phyloP scores from a whole-genome alignment of 108 stramenopile species.

The Bacterosira constricta region DNA sequence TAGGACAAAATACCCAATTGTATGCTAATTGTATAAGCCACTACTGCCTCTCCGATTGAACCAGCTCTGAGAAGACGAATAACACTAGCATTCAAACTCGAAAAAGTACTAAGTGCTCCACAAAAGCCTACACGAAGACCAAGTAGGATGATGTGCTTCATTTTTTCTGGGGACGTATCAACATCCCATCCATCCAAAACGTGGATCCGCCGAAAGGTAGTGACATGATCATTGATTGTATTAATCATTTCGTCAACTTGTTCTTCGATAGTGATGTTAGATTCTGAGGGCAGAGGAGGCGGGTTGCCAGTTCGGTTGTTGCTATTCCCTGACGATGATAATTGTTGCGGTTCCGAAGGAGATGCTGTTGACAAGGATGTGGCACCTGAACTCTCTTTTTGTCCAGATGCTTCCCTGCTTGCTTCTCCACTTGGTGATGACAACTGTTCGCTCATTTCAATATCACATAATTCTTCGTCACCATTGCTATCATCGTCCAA shows the following conservation, averaged over 20 bases:
- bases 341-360: neutral
- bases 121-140: constrained; percentile 84
- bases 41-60: constrained; percentile 67
- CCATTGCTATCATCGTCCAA: too few relatives aligned
- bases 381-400: neutral
- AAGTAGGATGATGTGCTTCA: constrained; percentile 79
- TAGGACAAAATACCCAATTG: constrained; percentile 80
- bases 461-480: too few relatives aligned
- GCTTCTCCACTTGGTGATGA: constrained; percentile 9
- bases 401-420: constrained; percentile 9
- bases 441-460: neutral
- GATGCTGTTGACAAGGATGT: neutral
- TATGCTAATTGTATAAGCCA: constrained; percentile 71
- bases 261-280: constrained; percentile 1
- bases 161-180: constrained; percentile 77
- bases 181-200: constrained; percentile 82
- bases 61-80: constrained; percentile 62
- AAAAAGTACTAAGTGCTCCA: constrained; percentile 76
- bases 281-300: neutral
- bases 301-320: neutral
- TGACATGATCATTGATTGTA: constrained; percentile 57
- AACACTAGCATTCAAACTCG: constrained; percentile 82
- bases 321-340: neutral
- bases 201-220: constrained; percentile 56
- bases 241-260: constrained; percentile 7